Evolutionary conservation across 2,329 filamentous ascomycete species (phyloP).

Genomic region (Xylariales sp.): DNA sequence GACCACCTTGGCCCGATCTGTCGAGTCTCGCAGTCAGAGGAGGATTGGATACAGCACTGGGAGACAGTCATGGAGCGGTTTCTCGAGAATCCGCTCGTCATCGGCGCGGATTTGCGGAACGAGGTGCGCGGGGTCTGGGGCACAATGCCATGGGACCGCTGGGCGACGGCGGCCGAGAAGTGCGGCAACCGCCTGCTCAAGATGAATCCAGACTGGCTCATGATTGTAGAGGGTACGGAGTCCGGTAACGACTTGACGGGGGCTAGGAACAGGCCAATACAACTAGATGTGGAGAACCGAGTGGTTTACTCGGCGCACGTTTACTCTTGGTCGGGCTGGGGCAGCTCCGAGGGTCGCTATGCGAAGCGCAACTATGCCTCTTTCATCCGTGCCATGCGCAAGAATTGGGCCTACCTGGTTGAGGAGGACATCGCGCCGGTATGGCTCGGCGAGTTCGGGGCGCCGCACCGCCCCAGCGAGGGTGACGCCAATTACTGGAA

Average conservation of each 20-base stretch:
- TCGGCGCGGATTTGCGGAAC: constrained; percentile 64
- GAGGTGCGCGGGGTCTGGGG: constrained; percentile 67
- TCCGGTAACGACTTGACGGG: constrained; percentile 62
- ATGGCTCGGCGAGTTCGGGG: constrained; percentile 66
- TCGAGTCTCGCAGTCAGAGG: constrained; percentile 57
- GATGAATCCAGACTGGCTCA: constrained; percentile 60
- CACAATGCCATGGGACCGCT: constrained; percentile 61
- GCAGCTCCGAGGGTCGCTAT: constrained; percentile 55
- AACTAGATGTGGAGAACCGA: constrained; percentile 47
- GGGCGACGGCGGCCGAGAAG: constrained; percentile 60
- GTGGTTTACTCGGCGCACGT: constrained; percentile 67
- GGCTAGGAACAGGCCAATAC: constrained; percentile 50
- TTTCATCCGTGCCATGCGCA: constrained; percentile 58
- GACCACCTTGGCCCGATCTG: constrained; percentile 58
- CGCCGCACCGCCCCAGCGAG: constrained; percentile 45
- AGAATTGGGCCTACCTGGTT: constrained; percentile 64
- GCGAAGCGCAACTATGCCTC: constrained; percentile 55
- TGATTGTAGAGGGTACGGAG: constrained; percentile 64
- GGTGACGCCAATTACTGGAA: constrained; percentile 63
- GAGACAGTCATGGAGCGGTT: constrained; percentile 59
- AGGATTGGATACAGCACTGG: constrained; percentile 64
- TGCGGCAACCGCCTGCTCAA: constrained; percentile 57
- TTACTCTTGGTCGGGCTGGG: constrained; percentile 69
- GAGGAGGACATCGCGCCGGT: constrained; percentile 53
- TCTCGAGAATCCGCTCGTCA: constrained; percentile 54